Conservation (phyloP, 352 stramenopile species). For the Albugo candida region DNA sequence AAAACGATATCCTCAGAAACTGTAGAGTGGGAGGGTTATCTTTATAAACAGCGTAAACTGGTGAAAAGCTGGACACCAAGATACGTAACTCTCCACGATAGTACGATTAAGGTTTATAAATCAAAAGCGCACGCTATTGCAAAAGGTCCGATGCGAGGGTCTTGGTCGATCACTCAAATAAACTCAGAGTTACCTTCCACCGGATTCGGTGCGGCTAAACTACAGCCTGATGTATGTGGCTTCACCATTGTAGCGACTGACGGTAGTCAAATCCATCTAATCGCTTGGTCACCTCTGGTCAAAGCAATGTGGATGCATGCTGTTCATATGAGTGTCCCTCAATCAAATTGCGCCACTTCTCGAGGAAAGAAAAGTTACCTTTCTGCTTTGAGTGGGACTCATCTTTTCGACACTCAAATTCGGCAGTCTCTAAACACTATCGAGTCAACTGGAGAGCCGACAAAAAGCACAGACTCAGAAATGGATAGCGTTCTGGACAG, state of each 20-base stretch:
- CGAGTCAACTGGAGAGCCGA: conserved; percentile 12
- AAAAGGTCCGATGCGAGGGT: conserved; percentile 34
- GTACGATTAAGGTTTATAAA: conserved; percentile 70
- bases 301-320: conserved; percentile 73
- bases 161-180: conserved; percentile 10
- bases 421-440: not conserved
- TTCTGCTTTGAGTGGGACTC: not conserved
- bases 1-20: conserved; percentile 74
- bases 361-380: conserved; percentile 9
- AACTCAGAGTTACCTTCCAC: not conserved
- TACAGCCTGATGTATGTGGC: conserved; percentile 51
- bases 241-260: conserved; percentile 75
- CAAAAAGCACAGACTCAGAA: conserved; percentile 1
- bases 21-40: conserved; percentile 74
- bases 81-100: conserved; percentile 65
- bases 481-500: conserved; percentile 17
- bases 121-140: conserved; percentile 69
- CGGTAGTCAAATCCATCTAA: conserved; percentile 68
- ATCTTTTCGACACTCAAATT: not conserved
- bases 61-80: conserved; percentile 78
- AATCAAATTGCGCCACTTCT: conserved; percentile 21
- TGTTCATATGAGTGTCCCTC: conserved; percentile 47
- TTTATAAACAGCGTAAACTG: conserved; percentile 81
- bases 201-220: conserved; percentile 48
- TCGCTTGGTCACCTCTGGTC: conserved; percentile 46